A percentile compares a stretch with the other conserved stretches of the same genome.
These are phyloP conservation scores for Coriolopsis trogii DNA, from an alignment of 1,284 basidiomycete genomes.

Conservation along the genomic window DNA sequence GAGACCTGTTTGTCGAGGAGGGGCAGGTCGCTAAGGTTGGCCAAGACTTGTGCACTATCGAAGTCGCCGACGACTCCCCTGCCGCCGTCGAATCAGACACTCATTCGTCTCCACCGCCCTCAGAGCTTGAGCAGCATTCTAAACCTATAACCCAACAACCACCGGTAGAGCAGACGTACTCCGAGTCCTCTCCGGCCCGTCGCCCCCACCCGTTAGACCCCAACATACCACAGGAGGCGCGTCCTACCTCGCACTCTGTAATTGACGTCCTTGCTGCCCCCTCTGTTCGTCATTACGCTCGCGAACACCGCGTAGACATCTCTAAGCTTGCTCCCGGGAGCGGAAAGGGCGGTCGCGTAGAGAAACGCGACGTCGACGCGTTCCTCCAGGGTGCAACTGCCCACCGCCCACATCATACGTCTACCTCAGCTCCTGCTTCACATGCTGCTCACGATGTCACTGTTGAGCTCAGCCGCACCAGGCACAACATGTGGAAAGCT, in stretches of 20 bases:
- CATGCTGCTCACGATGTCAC: conserved; percentile 47
- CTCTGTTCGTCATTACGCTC: conserved; percentile 78
- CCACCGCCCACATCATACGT: background rate
- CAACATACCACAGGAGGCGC: conserved; percentile 36
- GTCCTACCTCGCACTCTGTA: conserved; percentile 21
- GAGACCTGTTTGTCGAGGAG: conserved; percentile 74
- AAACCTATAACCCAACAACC: background rate
- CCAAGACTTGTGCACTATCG: conserved; percentile 80
- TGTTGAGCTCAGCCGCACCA: conserved; percentile 77
- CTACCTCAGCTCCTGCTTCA: conserved; percentile 5
- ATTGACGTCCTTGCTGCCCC: conserved; percentile 68
- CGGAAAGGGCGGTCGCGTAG: conserved; percentile 76
- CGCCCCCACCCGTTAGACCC: conserved; percentile 73
- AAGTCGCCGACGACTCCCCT: conserved; percentile 63
- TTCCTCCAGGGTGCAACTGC: conserved; percentile 42
- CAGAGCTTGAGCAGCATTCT: conserved; percentile 24
- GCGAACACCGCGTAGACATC: conserved; percentile 68
- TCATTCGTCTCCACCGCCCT: background rate
- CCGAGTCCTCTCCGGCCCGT: conserved; percentile 22
- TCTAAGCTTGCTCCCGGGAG: conserved; percentile 64
- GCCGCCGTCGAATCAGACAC: conserved; percentile 12
- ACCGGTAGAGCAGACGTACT: background rate
- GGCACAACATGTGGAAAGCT: conserved; percentile 86
- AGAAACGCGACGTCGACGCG: conserved; percentile 74
- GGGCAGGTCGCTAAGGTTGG: conserved; percentile 91